Base-by-base conservation (phyloP, 768 basidiomycete genomes). In the Omphalotus guepiniiformis region DNA sequence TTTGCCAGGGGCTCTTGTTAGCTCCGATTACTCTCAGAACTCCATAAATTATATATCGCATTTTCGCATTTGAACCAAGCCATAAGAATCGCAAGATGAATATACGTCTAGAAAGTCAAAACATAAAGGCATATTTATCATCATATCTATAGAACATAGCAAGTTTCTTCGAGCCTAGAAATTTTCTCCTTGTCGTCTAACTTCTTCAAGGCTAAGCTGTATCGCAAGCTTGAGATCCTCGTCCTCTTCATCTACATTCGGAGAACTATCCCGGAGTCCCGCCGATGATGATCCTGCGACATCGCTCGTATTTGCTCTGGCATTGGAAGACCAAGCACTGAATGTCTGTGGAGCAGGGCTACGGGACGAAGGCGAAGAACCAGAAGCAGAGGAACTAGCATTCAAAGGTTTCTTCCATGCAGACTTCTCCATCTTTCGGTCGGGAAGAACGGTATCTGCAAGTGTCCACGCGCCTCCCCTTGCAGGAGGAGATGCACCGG, bases 151-250 rank as follows among this genome's bases (percentile, higher is more conserved):
- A n/a, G 30, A 34, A 34, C n/a, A n/a, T 9, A 34, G n/a, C n/a
- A 34, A n/a, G n/a, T 34, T 34, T n/a, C n/a, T n/a, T n/a, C n/a
- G n/a, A n/a, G n/a, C n/a, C n/a, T n/a, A n/a, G n/a, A n/a, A n/a
- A n/a, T n/a, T n/a, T n/a, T 62, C 62, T 8, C 63, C 63, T 9
- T 60, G 54, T 45, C 67, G 66, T 21, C 59, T 51, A n/a, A 80
- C 82, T 56, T 88, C 87, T 1, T 76, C 82, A 21, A 88, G 70
- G 58, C 87, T 88, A 61, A 88, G 59, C 62, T 83, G 81, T 11
- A 88, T 73, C 9, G 79, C 85, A 52, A 80, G 74, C 40, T 64
- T 71, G 59, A 88, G 54, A 53, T 88, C 85, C 13, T 77, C 82
- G 49, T 88, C 84, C 54, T 48, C 52, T 3, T 36, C 47, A 9